phyloP scores from a whole-genome alignment of 805 yeast species.

The Yamadazyma phyllophila region DNA sequence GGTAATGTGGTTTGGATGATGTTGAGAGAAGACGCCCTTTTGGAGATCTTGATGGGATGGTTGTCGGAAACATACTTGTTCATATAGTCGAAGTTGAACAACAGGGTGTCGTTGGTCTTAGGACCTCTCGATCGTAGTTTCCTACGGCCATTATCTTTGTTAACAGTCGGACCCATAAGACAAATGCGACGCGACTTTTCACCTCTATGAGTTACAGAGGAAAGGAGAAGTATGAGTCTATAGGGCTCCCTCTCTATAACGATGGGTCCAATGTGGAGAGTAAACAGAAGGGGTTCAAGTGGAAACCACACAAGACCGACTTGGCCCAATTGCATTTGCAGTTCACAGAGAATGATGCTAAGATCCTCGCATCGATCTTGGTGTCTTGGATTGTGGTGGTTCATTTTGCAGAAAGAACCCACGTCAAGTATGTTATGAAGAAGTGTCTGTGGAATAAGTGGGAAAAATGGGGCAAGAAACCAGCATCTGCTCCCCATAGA shows the following conservation, averaged over 20 bases:
- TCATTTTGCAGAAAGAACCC: conserved; percentile 32
- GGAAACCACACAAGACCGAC: background rate
- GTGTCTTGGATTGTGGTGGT: conserved; percentile 25
- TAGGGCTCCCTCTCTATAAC: conserved; percentile 2
- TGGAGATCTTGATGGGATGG: conserved; percentile 18
- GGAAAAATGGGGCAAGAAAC: conserved; percentile 57
- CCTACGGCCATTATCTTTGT: conserved; percentile 5
- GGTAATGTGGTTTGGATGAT: background rate
- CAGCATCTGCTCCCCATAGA: conserved; percentile 36
- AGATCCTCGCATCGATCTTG: conserved; percentile 4
- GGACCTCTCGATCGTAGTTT: conserved; percentile 26
- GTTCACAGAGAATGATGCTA: background rate
- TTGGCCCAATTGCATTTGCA: background rate
- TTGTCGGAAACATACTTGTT: conserved; percentile 19
- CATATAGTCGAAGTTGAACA: conserved; percentile 35
- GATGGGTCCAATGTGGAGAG: background rate
- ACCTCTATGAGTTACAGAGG: conserved; percentile 21
- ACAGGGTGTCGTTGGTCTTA: conserved; percentile 10
- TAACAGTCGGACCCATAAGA: background rate
- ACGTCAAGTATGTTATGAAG: conserved; percentile 23
- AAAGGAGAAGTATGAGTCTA: conserved; percentile 14
- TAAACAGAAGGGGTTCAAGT: background rate
- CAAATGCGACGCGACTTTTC: background rate
- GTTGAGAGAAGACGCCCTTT: background rate
- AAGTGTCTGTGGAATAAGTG: conserved; percentile 60